Evolutionary conservation across 768 basidiomycete species (phyloP).

Genomic region (Russula olivacea): DNA sequence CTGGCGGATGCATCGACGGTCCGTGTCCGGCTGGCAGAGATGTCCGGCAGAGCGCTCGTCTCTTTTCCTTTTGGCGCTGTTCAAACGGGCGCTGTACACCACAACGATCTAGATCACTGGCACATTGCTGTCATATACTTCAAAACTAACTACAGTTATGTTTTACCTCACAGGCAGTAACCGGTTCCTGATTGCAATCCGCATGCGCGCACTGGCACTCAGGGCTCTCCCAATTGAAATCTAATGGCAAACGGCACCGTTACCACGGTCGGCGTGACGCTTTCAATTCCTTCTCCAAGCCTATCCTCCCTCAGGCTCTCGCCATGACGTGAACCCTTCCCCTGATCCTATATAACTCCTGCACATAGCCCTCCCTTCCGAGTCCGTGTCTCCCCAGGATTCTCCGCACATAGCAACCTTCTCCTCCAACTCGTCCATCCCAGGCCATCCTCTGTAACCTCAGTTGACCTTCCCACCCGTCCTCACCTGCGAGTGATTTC

Average conservation of each 20-base stretch:
- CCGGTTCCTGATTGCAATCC: constrained; percentile 1
- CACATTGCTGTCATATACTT: background rate
- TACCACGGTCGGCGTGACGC: constrained; percentile 10
- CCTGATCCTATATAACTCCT: constrained; percentile 11
- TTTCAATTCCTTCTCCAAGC: background rate
- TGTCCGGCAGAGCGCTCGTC: no score
- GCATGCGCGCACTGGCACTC: background rate
- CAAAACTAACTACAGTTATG: background rate
- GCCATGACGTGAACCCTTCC: constrained; percentile 3
- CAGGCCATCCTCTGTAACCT: no score
- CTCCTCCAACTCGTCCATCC: background rate
- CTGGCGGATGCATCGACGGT: no score
- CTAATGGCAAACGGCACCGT: background rate
- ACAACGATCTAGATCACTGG: constrained; percentile 1
- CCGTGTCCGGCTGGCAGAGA: no score
- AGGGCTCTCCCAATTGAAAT: background rate
- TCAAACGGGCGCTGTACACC: background rate
- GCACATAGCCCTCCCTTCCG: background rate
- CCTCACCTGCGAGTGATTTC: no score
- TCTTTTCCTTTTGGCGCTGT: background rate
- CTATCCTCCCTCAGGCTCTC: background rate
- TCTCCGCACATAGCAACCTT: constrained; percentile 6
- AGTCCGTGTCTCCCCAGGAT: no score
- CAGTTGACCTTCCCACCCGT: no score
- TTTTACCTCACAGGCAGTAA: constrained; percentile 5